Evolutionary conservation across 2,329 filamentous ascomycete species (phyloP), one percentile per base, ranked within the genome.

Genomic region (Calonectria naviculata): DNA sequence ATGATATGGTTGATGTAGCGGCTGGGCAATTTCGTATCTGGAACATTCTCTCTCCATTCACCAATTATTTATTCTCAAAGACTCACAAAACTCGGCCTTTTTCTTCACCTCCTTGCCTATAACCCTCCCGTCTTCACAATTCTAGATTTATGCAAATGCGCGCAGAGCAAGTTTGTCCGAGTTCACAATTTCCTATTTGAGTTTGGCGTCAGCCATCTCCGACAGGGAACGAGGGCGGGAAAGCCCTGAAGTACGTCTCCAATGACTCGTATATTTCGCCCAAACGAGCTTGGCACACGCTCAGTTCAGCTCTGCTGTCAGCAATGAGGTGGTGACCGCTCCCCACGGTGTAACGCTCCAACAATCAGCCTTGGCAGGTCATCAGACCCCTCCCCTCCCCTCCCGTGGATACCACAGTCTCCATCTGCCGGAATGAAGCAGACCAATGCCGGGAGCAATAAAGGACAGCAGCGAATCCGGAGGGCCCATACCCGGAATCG

Each of bases 211-310:
- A 5, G 21, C 21, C 52, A 21, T 10, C 52, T 8, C 13, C 21
- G 31, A 36, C 52, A 58, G 52, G 52, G 52, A 21, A 12, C n/a
- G 34, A 58, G 52, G 52, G 52, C 52, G 34, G 29, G 31, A 36
- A 36, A 24, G 21, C 31, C 52, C 52, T 58, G 5, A 24, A 38
- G 15, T 12, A 36, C 5, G 10, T 21, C 38, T 36, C 19, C 52
- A 36, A 38, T 38, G 24, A 58, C 52, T 58, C 52, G 52, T 58
- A 36, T 58, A 58, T 58, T 58, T 58, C 34, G 52, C 52, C 52
- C 12, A 38, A 58, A 38, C 9, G 4, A 29, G 52, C 21, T 58
- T 58, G 52, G 52, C 34, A 19, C 13, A 2, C 5, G 21, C 12
- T 17, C 34, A 24, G 21, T 3, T 24, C 34, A 26, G 42, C 13